A percentile compares a stretch with the other conserved stretches of the same genome.
Evolutionary conservation across 257 asterid species (phyloP).

Genomic region (Avicennia marina): DNA sequence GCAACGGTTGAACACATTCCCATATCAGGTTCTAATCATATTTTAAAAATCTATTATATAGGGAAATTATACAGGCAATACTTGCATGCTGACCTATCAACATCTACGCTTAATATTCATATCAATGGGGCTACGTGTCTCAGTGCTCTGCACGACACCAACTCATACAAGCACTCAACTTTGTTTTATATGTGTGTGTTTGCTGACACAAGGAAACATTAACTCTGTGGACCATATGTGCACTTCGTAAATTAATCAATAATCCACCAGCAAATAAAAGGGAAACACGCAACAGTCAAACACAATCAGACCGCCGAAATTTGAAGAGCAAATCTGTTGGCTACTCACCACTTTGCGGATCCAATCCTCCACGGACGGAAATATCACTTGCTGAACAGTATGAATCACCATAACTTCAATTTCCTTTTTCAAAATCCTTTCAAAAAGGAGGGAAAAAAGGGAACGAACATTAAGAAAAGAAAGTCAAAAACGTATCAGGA

Average conservation of each 20-base stretch:
- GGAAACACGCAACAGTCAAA: background rate
- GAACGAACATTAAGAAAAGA: background rate
- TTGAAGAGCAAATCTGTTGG: background rate
- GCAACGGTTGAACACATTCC: too few relatives aligned
- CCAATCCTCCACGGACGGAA: slow-evolving; percentile 26
- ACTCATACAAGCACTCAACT: too few relatives aligned
- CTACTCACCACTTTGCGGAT: slow-evolving; percentile 36
- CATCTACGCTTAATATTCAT: too few relatives aligned
- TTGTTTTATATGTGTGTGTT: background rate
- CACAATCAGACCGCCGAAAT: background rate
- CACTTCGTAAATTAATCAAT: too few relatives aligned
- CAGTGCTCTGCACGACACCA: too few relatives aligned
- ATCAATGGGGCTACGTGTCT: too few relatives aligned
- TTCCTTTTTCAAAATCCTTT: slow-evolving; percentile 26
- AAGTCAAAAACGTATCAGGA: too few relatives aligned
- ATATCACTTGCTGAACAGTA: slow-evolving; percentile 9
- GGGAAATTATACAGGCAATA: too few relatives aligned
- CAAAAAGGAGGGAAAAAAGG: background rate
- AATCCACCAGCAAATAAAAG: too few relatives aligned
- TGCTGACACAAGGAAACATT: background rate
- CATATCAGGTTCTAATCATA: background rate
- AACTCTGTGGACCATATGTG: too few relatives aligned
- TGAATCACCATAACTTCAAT: slow-evolving; percentile 27
- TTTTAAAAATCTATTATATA: too few relatives aligned
- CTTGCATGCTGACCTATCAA: too few relatives aligned